Evolutionary conservation across 768 basidiomycete species (phyloP), one percentile per base, ranked within the genome.

Genomic region (Leucosporidium yakuticum): DNA sequence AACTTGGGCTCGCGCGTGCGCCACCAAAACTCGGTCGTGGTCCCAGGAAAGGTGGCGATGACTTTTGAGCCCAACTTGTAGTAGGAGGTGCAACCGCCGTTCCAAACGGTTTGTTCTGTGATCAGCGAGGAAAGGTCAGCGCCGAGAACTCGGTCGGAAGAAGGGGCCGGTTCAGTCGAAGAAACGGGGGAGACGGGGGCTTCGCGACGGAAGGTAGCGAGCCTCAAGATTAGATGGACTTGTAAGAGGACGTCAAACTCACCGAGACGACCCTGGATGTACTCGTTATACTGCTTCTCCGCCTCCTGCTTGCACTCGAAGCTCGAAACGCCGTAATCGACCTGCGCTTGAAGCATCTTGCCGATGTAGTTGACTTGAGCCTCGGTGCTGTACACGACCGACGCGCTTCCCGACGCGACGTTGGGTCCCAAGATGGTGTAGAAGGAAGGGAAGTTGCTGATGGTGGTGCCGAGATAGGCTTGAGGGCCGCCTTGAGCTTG

Each of bases 401-500:
- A 64, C 1, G 68, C 39, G 15, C 48, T 50, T 15, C 68, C 68
- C 15, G 57, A 59, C 15, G 63, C 68, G 50, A 69, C 68, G 47
- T 69, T 69, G 48, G 68, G 63, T 1, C 68, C 68, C 20, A 69
- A 50, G 23, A 69, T 34, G 44, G 39, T 53, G 50, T 53, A 64
- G n/a, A 62, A 60, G 53, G 64, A 64, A 44, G 68, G 68, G 59
- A 59, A 69, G 49, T 36, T 36, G 57, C 48, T 3, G 14, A 69
- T 27, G 27, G 68, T 64, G 14, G 68, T 64, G 49, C 68, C 68
- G 32, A 69, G 57, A n/a, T 69, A 69, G 6, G 68, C 62, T 32
- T 69, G 68, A 3, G 68, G 68, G 7, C 68, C 68, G 23, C 58
- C 63, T 60, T 69, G 68, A 23, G 20, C 44, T 27, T 34, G 17